Conservation (phyloP, 2,329 filamentous ascomycete species). For the Diaporthe sp. region DNA sequence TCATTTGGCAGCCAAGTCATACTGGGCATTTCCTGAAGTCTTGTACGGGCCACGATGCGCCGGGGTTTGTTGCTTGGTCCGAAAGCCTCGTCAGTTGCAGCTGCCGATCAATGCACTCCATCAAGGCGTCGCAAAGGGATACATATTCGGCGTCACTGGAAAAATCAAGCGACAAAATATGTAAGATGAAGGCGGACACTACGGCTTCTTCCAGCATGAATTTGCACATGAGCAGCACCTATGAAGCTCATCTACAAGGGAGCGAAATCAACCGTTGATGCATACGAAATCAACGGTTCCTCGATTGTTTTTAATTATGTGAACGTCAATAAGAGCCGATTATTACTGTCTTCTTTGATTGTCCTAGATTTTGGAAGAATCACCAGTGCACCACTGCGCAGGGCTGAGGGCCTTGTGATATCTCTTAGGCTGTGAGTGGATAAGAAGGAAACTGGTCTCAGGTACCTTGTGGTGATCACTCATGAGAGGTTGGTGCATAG, state of each 20-base stretch:
- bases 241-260: background rate
- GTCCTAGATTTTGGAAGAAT: no score
- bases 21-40: background rate
- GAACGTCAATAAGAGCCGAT: no score
- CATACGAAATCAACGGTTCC: background rate
- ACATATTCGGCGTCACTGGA: background rate
- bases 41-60: background rate
- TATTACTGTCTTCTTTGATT: background rate
- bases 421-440: no score
- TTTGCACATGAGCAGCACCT: background rate
- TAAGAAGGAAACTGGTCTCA: background rate
- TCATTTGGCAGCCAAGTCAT: background rate
- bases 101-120: background rate
- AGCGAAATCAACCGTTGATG: background rate
- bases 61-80: background rate
- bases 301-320: background rate
- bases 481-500: background rate
- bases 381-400: background rate
- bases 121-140: background rate
- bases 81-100: background rate
- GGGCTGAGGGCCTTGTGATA: background rate
- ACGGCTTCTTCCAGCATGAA: background rate
- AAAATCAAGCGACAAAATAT: background rate
- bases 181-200: no score
- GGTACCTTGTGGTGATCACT: fast-evolving